phyloP scores from a whole-genome alignment of 139 green algal species.

The Micractinium sp. region DNA sequence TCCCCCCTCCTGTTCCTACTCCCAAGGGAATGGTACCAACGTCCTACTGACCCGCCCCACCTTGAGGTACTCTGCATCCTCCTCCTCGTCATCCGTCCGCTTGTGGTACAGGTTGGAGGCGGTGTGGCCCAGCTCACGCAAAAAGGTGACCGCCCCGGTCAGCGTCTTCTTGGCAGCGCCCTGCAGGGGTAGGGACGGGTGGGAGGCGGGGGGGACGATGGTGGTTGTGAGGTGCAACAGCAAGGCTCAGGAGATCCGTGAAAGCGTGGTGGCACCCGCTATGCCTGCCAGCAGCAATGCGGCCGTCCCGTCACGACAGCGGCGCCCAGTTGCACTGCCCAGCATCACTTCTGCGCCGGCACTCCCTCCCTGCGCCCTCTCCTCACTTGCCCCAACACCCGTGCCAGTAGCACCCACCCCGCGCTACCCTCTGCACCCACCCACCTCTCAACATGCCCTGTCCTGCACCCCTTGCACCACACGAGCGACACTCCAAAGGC shows the following conservation, averaged over 20 bases:
- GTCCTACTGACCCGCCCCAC: no score
- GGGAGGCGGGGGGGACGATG: not conserved
- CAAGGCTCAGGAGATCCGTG: not conserved
- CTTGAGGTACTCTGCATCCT: slow-evolving; percentile 88
- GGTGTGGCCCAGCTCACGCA: slow-evolving; percentile 32
- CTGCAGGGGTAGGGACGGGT: not conserved
- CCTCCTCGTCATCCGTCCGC: slow-evolving; percentile 63
- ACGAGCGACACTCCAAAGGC: not conserved
- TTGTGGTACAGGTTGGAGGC: slow-evolving; percentile 25
- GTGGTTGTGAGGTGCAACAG: not conserved
- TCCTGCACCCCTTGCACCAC: not conserved
- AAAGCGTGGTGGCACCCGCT: not conserved
- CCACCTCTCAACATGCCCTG: no score
- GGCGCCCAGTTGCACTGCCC: no score
- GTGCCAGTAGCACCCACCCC: no score
- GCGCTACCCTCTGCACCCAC: no score
- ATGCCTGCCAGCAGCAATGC: not conserved
- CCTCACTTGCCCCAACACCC: no score
- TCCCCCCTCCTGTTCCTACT: no score
- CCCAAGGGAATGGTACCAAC: no score
- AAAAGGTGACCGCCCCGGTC: slow-evolving; percentile 7
- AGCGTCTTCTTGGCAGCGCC: slow-evolving; percentile 38
- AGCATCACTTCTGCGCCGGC: no score
- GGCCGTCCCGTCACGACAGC: no score
- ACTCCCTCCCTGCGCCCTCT: no score